Base-by-base conservation (phyloP, 2,329 filamentous ascomycete genomes). In the Penicillium digitatum region DNA sequence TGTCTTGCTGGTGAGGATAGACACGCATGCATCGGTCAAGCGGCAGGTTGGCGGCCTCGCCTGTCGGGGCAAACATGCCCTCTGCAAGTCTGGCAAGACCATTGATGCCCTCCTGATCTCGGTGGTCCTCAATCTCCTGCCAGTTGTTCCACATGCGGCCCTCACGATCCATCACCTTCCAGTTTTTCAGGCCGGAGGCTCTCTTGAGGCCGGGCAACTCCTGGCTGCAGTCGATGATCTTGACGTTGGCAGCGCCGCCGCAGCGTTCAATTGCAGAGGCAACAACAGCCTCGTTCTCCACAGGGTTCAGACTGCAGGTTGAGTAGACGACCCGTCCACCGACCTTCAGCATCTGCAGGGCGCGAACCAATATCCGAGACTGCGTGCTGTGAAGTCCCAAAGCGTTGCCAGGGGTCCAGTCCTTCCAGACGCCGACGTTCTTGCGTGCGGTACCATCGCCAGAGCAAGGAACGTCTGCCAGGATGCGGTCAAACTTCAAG, bases 231-330 rank as follows among this genome's bases (percentile, higher is more conserved):
- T 96, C 90, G 53, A 97, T 74, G 42, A 99, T 86, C 61, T 88
- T 83, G 47, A 99, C 88, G 69, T 92, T 94, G 14, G 82, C 80
- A 4, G 84, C 75, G 3, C 94, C 94, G 59, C 94, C 94, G 67
- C 92, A 97, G 54, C 92, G 84, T 65, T 91, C 88, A 64, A 99
- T 92, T 11, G 94, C 94, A 26, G 88, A 87, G 1, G 89, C 86
- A 57, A 99, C 80, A 16, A 97, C 91, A 7, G 94, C 87, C 76
- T 99, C 94, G 68, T 99, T 96, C 78, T 99, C 94, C 27, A 97
- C 85, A 0, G 94, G 94, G 76, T 99, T 99, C 89, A 99, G 90
- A 74, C 91, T 96, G 81, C 94, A 99, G 20, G 94, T 99, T 3
- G 93, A 97, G 78, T 97, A 99, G 49, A 99, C 93, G 27, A 97